A percentile compares a stretch with the other conserved stretches of the same genome.
phyloP scores from a whole-genome alignment of 2,329 filamentous ascomycete species.

The Microdochium bolleyi region DNA sequence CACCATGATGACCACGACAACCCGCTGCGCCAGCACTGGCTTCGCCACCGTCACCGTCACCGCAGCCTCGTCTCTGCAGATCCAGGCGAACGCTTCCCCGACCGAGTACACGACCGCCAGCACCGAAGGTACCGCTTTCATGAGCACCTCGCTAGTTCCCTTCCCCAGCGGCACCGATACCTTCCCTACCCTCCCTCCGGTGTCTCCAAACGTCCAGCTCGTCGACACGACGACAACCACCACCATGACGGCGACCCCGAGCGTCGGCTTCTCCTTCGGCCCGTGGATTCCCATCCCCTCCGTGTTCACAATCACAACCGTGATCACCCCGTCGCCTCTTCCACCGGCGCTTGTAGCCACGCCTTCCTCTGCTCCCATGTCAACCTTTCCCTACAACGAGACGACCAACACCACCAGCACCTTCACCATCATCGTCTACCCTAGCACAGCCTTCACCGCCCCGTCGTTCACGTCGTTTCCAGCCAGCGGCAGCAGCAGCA shows the following conservation, averaged over 20 bases:
- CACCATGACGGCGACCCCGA: neutral
- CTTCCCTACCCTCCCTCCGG: constrained; percentile 1
- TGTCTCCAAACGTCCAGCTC: neutral
- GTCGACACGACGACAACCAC: neutral
- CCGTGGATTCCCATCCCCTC: neutral
- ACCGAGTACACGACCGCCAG: neutral
- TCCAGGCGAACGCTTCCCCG: neutral
- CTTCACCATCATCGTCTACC: neutral
- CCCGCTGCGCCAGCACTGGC: neutral
- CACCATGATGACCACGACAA: neutral
- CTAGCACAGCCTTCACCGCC: neutral
- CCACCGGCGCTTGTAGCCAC: neutral
- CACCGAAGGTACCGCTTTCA: neutral
- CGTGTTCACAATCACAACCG: constrained; percentile 3
- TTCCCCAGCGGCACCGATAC: too few relatives aligned
- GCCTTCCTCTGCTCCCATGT: neutral
- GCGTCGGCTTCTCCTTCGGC: neutral
- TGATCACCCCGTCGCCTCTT: constrained; percentile 1
- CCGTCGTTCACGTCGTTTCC: neutral
- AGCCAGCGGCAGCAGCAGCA: neutral
- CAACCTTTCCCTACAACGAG: constrained; percentile 12
- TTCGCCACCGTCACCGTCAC: constrained; percentile 1
- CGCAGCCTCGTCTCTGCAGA: constrained; percentile 1
- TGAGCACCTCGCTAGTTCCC: too few relatives aligned
- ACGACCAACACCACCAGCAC: constrained; percentile 9